Evolutionary conservation across 768 basidiomycete genomes (phyloP), one percentile per base, ranked within the genome.

Genomic region (Pulveroboletus frians): DNA sequence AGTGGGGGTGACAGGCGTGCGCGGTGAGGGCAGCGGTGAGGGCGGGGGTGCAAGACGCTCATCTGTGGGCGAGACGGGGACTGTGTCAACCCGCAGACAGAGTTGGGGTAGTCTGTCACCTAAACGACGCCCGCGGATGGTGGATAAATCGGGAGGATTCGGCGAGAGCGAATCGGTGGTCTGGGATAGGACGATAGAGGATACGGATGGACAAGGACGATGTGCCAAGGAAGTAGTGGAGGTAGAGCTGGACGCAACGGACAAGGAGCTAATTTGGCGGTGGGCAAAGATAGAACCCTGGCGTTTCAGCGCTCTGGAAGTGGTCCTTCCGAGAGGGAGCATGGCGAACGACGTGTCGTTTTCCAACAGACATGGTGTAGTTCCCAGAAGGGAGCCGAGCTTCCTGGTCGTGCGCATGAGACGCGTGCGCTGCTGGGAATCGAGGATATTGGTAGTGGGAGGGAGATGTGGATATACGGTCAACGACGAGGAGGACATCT

Each of bases 321-420:
- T 63, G 8, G 50, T 26, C 21, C 35, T 58, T 7, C 51, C 59
- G 36, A 63, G 39, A 21, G 67, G 67, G 6, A 63, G 56, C 2
- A 60, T 21, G 3, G 54, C 40, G n/a, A 55, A 50, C 29, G 66
- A 53, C 0, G 27, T 39, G 45, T 63, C 53, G 29, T 46, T 49
- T 31, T 71, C 70, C n/a, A 71, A 38, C 8, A 71, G 59, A 46
- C 42, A 63, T 0, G 70, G 70, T 20, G 71, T 71, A 9, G 69
- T 63, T 51, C 70, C 70, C 46, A 71, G 61, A 37, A 71, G 49
- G 5, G 68, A 57, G 34, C 62, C 66, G 21, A 72, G 56, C 44
- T 71, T 71, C 50, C 68, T 66, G 9, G 70, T 67, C 3, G 70
- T 68, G 30, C 70, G 70, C 13, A 71, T 53, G 17, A 71, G 71